A percentile compares a stretch with the other conserved stretches of the same genome.
phyloP scores from a whole-genome alignment of 2,329 filamentous ascomycete species.

The Didymella segeticola region DNA sequence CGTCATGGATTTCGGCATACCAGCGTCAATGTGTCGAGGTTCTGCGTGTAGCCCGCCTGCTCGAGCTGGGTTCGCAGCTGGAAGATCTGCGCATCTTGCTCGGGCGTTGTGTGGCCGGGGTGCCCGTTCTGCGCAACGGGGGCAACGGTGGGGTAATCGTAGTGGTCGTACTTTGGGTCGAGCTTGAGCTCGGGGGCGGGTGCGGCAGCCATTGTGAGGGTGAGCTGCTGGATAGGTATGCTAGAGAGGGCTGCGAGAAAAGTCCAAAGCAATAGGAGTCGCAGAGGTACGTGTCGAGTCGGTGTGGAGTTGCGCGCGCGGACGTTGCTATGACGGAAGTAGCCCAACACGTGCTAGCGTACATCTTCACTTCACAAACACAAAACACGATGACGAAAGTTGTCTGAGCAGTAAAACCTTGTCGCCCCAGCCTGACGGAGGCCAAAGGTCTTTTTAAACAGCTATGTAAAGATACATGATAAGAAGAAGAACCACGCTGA shows the following conservation, averaged over 20 bases:
- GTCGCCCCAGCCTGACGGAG: conserved; percentile 27
- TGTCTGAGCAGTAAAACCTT: conserved; percentile 23
- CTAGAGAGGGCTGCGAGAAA: conserved; percentile 11
- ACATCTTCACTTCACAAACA: conserved; percentile 17
- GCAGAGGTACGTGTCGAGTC: conserved; percentile 18
- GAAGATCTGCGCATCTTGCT: conserved; percentile 87
- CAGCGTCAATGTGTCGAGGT: conserved; percentile 91
- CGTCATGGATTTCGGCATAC: conserved; percentile 57
- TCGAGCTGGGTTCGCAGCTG: conserved; percentile 88
- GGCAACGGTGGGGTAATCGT: conserved; percentile 86
- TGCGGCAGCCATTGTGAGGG: conserved; percentile 41
- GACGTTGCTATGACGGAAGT: conserved; percentile 39
- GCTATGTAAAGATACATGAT: conserved; percentile 43
- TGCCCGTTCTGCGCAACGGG: conserved; percentile 76
- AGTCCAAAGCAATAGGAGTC: conserved; percentile 17
- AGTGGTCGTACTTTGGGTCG: conserved; percentile 94
- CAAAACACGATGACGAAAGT: conserved; percentile 22
- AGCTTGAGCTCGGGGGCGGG: conserved; percentile 54
- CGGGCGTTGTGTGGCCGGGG: conserved; percentile 82
- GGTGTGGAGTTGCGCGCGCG: conserved; percentile 22
- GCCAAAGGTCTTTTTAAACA: conserved; percentile 34
- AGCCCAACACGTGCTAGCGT: conserved; percentile 36
- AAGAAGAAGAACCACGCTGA: conserved; percentile 32
- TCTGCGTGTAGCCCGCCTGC: conserved; percentile 78
- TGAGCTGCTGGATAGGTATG: conserved; percentile 8